Conservation (phyloP, 192 early-diverging fungal species). For the Linnemannia zychae region DNA sequence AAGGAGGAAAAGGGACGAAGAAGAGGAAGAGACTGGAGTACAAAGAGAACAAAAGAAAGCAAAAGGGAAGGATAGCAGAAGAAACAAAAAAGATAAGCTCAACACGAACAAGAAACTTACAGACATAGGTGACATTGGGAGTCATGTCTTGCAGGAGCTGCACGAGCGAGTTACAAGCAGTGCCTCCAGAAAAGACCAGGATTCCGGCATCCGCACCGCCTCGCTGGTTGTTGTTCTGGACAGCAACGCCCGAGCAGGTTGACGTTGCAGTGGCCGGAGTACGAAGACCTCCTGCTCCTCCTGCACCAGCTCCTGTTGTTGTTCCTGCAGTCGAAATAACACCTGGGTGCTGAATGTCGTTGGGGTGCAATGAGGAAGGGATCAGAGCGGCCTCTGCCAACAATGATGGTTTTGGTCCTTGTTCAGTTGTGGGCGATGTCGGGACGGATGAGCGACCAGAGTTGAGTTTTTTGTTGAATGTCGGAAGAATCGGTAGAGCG, state of each 20-base stretch:
- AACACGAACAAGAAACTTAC: constrained; percentile 16
- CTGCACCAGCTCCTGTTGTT: too few species aligned
- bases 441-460: constrained; percentile 9
- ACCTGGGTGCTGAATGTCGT: not conserved
- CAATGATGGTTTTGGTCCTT: constrained; percentile 6
- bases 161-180: constrained; percentile 78
- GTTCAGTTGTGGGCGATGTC: constrained; percentile 8
- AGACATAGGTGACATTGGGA: constrained; percentile 73
- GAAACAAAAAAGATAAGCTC: not conserved
- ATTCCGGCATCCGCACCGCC: constrained; percentile 58
- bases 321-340: not conserved
- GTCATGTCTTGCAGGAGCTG: constrained; percentile 72
- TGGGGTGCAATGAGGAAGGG: constrained; percentile 5
- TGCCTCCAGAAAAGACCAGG: constrained; percentile 82
- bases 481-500: constrained; percentile 40
- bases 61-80: too few species aligned
- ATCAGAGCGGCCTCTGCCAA: constrained; percentile 9
- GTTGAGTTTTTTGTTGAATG: constrained; percentile 32
- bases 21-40: not conserved
- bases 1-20: not conserved
- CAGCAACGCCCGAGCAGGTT: not conserved
- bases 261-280: not conserved
- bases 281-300: not conserved
- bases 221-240: not conserved
- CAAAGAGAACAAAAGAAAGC: not conserved